Evolutionary conservation across 2,329 filamentous ascomycete genomes (phyloP).

Genomic region (Trichoderma sp.): DNA sequence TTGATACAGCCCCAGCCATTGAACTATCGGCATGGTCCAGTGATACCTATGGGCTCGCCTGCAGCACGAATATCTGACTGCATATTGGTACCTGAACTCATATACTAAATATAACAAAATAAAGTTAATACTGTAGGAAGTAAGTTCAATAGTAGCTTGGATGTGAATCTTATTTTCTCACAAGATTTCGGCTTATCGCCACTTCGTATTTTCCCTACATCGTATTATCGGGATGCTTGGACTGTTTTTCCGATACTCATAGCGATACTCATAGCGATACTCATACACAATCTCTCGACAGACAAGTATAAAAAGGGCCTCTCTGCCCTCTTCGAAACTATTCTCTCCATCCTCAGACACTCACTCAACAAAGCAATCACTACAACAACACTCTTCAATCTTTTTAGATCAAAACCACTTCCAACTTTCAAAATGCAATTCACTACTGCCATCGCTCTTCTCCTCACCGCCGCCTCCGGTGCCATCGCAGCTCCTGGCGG

Average conservation of each 20-base stretch:
- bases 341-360: neutral
- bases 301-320: neutral
- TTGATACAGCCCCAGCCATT: neutral
- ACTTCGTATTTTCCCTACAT: neutral
- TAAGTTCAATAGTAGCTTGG: constrained; percentile 1
- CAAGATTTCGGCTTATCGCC: neutral
- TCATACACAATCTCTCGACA: neutral
- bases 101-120: neutral
- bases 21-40: neutral
- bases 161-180: neutral
- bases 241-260: too few species aligned
- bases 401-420: neutral
- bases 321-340: neutral
- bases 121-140: neutral
- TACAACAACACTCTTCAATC: neutral
- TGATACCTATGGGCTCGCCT: neutral
- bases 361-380: neutral
- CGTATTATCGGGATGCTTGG: neutral
- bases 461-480: neutral
- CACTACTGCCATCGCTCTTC: neutral
- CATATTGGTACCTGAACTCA: neutral
- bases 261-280: too few species aligned
- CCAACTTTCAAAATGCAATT: constrained; percentile 1
- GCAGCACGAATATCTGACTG: neutral
- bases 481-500: constrained; percentile 12